Evolutionary conservation across 768 basidiomycete species (phyloP), one percentile per base, ranked within the genome.

Genomic region (Leccinum aurantiacum): DNA sequence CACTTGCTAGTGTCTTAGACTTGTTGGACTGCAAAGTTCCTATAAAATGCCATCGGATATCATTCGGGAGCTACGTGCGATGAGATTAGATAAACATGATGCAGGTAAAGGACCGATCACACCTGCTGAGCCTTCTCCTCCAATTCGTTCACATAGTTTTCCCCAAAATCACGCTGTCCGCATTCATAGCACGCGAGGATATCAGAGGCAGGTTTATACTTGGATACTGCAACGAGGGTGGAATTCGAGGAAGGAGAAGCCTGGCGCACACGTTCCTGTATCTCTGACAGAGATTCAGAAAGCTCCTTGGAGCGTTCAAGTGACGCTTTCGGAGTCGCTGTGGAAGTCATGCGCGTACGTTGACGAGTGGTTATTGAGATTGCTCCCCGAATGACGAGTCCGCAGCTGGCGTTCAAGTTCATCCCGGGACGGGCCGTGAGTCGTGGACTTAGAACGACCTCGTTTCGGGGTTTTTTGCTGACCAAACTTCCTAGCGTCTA

Each of bases 31-130:
- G 95, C 19, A 98, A 76, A 3, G 89, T 85, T 7, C 96, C 96
- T 65, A 98, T 96, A 72, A 96, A 98, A 76, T 98, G 96, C 96
- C 96, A 98, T 62, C 88, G 82, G 65, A 98, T 93, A 63, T 92
- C 90, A 24, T 65, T 62, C 1, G 96, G 93, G n/a, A 98, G 83
- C 94, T 96, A 69, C 53, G 29, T 29, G 54, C 41, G 9, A 25
- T 65, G 38, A 55, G 37, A 62, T 62, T 54, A 65, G 58, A 50
- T 60, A 56, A n/a, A 41, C 11, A 6, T 22, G 50, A 27, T 27
- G 1, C n/a, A 25, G 33, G 29, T 6, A 5, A 27, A 47, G 48
- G 31, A 35, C 22, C 10, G 46, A 56, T 75, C 83, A 62, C 71
- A 91, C 90, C 68, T 82, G 77, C 59, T 77, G 77, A 0, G 94